A percentile compares a stretch with the other conserved stretches of the same genome.
Evolutionary conservation across 2,329 filamentous ascomycete genomes (phyloP).

Genomic region (Cercospora sp.): DNA sequence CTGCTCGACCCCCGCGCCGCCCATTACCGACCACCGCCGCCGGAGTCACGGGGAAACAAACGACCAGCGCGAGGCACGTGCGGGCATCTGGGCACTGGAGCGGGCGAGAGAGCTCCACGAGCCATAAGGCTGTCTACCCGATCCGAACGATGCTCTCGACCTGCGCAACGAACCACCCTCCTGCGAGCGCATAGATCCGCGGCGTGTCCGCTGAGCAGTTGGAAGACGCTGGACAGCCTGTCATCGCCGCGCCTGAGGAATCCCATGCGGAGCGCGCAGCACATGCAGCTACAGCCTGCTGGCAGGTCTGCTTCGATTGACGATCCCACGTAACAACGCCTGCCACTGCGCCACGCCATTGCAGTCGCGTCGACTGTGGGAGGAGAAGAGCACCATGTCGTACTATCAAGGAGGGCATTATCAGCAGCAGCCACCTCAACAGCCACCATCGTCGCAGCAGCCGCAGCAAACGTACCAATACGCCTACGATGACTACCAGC

Average conservation of each 20-base stretch:
- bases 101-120: neutral
- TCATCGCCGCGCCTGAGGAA: neutral
- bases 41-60: neutral
- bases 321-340: conserved; percentile 17
- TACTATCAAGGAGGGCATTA: conserved; percentile 57
- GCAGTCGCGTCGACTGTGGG: conserved; percentile 3
- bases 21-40: neutral
- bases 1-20: neutral
- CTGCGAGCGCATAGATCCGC: neutral
- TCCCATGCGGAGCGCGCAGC: conserved; percentile 15
- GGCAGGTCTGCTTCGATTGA: conserved; percentile 19
- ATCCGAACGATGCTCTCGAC: conserved; percentile 1
- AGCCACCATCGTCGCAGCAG: conserved; percentile 12
- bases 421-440: conserved; percentile 27
- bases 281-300: conserved; percentile 20
- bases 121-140: neutral
- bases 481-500: conserved; percentile 30
- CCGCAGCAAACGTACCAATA: conserved; percentile 30
- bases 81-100: neutral
- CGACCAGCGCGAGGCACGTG: neutral
- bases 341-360: neutral
- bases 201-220: neutral
- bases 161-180: neutral
- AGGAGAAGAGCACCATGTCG: conserved; percentile 47
- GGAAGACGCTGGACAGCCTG: neutral